Conservation (phyloP, 2,329 filamentous ascomycete species). For the Fragosphaeria purpurea region DNA sequence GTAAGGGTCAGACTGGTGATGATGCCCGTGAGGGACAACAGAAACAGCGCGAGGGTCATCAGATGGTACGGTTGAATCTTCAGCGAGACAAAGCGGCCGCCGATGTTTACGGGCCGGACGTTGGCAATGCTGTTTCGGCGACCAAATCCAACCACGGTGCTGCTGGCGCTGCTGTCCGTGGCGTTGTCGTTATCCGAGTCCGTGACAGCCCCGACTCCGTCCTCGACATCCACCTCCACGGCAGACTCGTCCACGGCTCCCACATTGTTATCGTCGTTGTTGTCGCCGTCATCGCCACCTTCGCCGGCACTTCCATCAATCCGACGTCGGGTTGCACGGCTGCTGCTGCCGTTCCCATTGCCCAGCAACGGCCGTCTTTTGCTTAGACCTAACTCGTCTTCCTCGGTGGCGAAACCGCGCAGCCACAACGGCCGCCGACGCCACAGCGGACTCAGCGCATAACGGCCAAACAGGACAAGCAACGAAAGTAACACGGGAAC, state of each 20-base stretch:
- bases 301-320: not conserved
- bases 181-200: conserved; percentile 1
- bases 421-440: conserved; percentile 23
- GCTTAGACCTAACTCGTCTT: conserved; percentile 8
- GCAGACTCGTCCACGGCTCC: not conserved
- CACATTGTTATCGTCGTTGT: not conserved
- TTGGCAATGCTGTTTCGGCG: conserved; percentile 4
- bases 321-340: not conserved
- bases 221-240: not conserved
- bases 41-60: conserved; percentile 27
- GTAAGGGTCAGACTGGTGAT: conserved; percentile 13
- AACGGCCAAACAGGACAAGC: conserved; percentile 20
- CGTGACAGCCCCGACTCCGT: not conserved
- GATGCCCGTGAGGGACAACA: conserved; percentile 26
- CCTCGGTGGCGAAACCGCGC: conserved; percentile 23
- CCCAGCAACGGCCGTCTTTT: not conserved
- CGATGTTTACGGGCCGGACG: not conserved
- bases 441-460: conserved; percentile 22
- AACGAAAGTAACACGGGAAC: conserved; percentile 22
- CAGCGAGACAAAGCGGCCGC: conserved; percentile 1
- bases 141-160: conserved; percentile 7
- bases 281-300: not conserved
- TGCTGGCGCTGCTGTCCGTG: conserved; percentile 5
- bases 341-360: not conserved
- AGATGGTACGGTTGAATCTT: conserved; percentile 9